Base-by-base conservation (phyloP, 805 yeast species). In the Suhomyces tanzawaensis region DNA sequence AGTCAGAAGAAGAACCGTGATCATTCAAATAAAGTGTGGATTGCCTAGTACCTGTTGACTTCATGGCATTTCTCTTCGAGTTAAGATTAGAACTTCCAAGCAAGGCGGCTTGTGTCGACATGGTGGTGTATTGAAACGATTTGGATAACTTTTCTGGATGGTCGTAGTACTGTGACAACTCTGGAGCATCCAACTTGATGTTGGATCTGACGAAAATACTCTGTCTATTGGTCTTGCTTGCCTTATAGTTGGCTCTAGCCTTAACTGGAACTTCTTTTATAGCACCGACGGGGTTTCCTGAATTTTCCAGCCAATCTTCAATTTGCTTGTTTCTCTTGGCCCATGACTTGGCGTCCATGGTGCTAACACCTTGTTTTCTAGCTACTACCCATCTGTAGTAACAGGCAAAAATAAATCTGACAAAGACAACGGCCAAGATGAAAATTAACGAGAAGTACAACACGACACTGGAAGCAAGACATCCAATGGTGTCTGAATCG, bases 401-500 rank as follows among this genome's bases (percentile, higher is more conserved):
- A 55, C 91, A 82, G 0, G 99, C 97, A 58, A 91, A 70, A 11
- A 84, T 40, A 52, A 93, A 93, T 63, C 90, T 90, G 29, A 71
- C 71, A 36, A 81, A 54, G 17, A 89, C 95, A 37, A 93, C 77
- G 2, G 95, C 75, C 41, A 93, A 69, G 51, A 93, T 90, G 57
- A 93, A 88, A 7, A 85, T 82, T 52, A 93, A 72, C 1, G 97
- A 85, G 5, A 84, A 74, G 50, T 79, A 78, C 43, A 93, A 73
- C 1, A 93, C 96, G 27, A 90, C 80, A 38, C 80, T 68, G 0
- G 97, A 88, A 0, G 96, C 95, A 54, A 93, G 81, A 65, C 99
- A 93, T 4, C 99, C 99, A 52, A 93, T 79, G 5, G 95, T 81
- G 26, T 85, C 86, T 2, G 90, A 79, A 56, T 93, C 98, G 29